phyloP scores from a whole-genome alignment of 352 stramenopile species.

The Pythium diclinum region DNA sequence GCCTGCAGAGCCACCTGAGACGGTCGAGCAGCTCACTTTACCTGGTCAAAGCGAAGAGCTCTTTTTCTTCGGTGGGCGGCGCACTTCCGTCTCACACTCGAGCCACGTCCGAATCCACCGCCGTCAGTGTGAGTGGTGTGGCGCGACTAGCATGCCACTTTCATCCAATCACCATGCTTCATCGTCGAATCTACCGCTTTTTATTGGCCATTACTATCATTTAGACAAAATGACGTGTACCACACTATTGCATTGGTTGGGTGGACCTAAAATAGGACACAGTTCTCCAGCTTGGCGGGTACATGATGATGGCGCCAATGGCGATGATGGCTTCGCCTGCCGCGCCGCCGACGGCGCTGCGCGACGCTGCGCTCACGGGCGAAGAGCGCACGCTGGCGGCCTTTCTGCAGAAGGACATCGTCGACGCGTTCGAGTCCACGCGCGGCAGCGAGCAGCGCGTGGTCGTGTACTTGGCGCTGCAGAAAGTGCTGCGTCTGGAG shows the following conservation, averaged over 20 bases:
- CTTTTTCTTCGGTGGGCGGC: constrained; percentile 9
- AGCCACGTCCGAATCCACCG: background rate
- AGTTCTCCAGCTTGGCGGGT: too few species aligned
- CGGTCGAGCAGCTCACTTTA: background rate
- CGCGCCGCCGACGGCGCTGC: background rate
- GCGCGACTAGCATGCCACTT: constrained; percentile 4
- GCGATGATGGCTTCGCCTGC: constrained; percentile 9
- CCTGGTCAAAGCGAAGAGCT: constrained; percentile 6
- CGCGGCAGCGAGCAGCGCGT: constrained; percentile 39
- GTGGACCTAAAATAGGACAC: constrained; percentile 9
- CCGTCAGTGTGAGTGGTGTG: background rate
- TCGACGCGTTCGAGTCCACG: constrained; percentile 34
- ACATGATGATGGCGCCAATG: background rate
- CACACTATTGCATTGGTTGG: background rate
- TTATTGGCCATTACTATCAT: background rate
- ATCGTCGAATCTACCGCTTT: background rate
- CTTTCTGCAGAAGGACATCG: constrained; percentile 34
- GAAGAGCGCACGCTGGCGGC: constrained; percentile 26
- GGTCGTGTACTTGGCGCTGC: constrained; percentile 53
- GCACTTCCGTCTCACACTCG: constrained; percentile 22
- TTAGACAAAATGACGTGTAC: background rate
- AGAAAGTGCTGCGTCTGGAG: constrained; percentile 53
- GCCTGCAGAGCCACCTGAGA: constrained; percentile 4
- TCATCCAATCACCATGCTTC: constrained; percentile 16
- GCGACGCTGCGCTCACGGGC: constrained; percentile 3